phyloP scores from a whole-genome alignment of 148 eudicot species.

The Cornus florida region DNA sequence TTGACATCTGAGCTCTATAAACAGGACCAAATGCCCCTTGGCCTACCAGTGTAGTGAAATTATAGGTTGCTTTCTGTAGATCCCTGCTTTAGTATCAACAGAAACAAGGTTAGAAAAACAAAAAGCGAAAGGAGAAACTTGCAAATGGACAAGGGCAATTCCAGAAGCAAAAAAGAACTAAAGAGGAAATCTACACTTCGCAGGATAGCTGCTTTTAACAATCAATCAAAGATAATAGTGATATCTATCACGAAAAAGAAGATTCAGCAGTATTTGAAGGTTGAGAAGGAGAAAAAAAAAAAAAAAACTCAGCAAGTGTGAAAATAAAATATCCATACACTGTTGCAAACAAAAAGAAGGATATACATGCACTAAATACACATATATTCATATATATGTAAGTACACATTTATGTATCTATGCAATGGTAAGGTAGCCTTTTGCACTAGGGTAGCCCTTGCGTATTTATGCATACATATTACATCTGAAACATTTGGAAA shows the following conservation, averaged over 20 bases:
- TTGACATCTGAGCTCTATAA: conserved; percentile 83
- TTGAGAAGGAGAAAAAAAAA: background rate
- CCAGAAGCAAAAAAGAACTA: background rate
- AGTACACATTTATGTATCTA: too few relatives aligned
- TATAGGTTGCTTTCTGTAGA: conserved; percentile 85
- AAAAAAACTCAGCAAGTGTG: background rate
- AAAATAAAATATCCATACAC: background rate
- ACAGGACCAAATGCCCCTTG: conserved; percentile 98
- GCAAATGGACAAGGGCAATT: background rate
- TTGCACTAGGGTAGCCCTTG: too few relatives aligned
- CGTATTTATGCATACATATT: background rate
- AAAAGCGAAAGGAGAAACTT: background rate
- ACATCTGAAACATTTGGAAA: background rate
- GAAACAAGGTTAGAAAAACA: conserved; percentile 9
- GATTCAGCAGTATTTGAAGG: background rate
- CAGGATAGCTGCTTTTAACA: background rate
- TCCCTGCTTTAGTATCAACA: conserved; percentile 52
- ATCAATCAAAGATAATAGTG: background rate
- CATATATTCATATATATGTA: background rate
- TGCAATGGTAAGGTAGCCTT: too few relatives aligned
- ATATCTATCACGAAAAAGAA: background rate
- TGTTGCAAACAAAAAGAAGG: background rate
- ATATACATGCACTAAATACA: background rate
- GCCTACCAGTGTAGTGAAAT: conserved; percentile 85
- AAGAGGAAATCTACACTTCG: background rate